Evolutionary conservation across 257 asterid species (phyloP).

Genomic region (Nemophila menziesii): DNA sequence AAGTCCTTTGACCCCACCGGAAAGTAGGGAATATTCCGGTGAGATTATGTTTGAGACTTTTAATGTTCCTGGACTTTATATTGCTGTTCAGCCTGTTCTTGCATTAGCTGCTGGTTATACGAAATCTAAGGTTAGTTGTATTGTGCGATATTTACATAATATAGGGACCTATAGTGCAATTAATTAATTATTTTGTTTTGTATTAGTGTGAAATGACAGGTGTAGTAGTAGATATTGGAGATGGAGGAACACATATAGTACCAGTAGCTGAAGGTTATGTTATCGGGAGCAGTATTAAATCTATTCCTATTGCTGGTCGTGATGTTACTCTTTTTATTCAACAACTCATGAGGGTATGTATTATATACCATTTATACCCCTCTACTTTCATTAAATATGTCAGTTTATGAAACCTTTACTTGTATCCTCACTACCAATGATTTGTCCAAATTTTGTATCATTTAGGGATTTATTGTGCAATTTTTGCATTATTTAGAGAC

Average conservation of each 20-base stretch:
- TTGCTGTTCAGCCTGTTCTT: slow-evolving; percentile 95
- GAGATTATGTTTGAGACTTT: slow-evolving; percentile 98
- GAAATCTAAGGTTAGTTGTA: slow-evolving; percentile 63
- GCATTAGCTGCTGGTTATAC: slow-evolving; percentile 99
- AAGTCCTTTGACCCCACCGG: slow-evolving; percentile 93
- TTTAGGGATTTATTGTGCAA: too few relatives aligned
- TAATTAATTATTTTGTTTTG: slow-evolving; percentile 16
- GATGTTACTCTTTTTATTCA: slow-evolving; percentile 83
- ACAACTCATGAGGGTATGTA: slow-evolving; percentile 77
- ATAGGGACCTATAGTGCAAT: neutral
- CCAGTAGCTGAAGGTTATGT: slow-evolving; percentile 99
- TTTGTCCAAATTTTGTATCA: too few relatives aligned
- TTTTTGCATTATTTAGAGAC: too few relatives aligned
- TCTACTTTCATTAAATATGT: too few relatives aligned
- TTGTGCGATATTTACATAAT: too few relatives aligned
- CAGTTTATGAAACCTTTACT: too few relatives aligned
- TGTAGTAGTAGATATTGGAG: slow-evolving; percentile 88
- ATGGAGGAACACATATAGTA: slow-evolving; percentile 96
- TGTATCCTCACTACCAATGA: too few relatives aligned
- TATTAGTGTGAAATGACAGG: slow-evolving; percentile 99
- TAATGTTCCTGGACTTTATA: slow-evolving; percentile 82
- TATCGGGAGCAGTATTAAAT: slow-evolving; percentile 93
- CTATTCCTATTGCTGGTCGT: slow-evolving; percentile 74
- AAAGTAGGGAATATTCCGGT: slow-evolving; percentile 83
- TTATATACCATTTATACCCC: too few relatives aligned